phyloP scores from a whole-genome alignment of 805 yeast species.

The Candida qinlingensis region DNA sequence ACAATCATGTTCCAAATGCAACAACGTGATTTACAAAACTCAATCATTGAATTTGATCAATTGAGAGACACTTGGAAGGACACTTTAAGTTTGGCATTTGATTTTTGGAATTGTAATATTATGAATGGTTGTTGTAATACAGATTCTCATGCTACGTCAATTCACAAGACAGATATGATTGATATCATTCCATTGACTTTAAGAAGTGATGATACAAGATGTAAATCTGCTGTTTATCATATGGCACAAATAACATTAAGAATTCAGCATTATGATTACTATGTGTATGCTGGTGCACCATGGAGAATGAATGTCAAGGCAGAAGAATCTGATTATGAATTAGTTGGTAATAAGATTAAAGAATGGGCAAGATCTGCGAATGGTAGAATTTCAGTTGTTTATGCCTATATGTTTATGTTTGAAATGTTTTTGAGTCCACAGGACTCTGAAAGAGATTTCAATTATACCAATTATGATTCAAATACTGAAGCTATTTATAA shows the following conservation, averaged over 20 bases:
- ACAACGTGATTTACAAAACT: conserved; percentile 60
- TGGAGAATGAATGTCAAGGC: conserved; percentile 69
- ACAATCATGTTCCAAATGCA: conserved; percentile 69
- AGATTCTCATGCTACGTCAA: conserved; percentile 12
- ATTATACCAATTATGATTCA: conserved; percentile 40
- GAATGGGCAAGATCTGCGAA: conserved; percentile 45
- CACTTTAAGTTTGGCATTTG: conserved; percentile 60
- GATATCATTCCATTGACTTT: conserved; percentile 18
- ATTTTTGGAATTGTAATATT: conserved; percentile 57
- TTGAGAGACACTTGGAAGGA: conserved; percentile 61
- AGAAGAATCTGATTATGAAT: conserved; percentile 42
- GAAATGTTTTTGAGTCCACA: conserved; percentile 58
- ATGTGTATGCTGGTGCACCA: conserved; percentile 78
- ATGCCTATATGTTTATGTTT: conserved; percentile 55
- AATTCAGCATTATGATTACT: conserved; percentile 72
- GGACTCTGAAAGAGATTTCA: conserved; percentile 36
- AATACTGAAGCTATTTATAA: conserved; percentile 45
- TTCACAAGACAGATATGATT: conserved; percentile 18
- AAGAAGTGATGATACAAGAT: conserved; percentile 38
- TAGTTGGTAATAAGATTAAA: conserved; percentile 42
- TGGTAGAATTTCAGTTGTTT: conserved; percentile 51
- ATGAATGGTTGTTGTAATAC: conserved; percentile 29
- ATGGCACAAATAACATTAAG: conserved; percentile 68
- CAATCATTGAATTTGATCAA: conserved; percentile 38
- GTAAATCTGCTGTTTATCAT: conserved; percentile 66